A percentile compares a stretch with the other conserved stretches of the same genome.
These are phyloP conservation scores for Brassica napus DNA, from an alignment of 345 rosid genomes.

Conservation along the genomic window DNA sequence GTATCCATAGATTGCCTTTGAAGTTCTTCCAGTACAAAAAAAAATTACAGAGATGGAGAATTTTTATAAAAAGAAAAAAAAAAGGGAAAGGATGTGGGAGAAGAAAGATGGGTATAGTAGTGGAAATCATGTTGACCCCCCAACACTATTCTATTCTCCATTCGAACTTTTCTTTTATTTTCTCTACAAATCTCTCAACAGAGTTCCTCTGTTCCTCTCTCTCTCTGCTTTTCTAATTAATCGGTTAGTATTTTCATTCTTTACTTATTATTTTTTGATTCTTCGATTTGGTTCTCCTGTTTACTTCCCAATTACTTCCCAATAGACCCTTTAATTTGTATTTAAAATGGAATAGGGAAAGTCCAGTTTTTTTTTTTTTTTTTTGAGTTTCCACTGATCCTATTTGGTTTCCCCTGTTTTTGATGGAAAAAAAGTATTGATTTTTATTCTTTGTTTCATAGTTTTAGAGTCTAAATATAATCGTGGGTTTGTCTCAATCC, in stretches of 20 bases:
- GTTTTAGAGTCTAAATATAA: slow-evolving; percentile 1
- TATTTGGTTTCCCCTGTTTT: not conserved
- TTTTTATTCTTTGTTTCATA: slow-evolving; percentile 12
- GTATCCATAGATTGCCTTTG: not conserved
- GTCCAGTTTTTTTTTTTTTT: not conserved
- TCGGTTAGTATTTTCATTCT: not conserved
- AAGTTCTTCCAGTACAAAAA: too few species aligned
- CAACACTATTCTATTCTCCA: slow-evolving; percentile 18
- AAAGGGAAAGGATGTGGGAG: not conserved
- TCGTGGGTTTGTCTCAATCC: slow-evolving; percentile 17
- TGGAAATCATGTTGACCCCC: slow-evolving; percentile 61
- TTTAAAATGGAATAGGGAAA: not conserved
- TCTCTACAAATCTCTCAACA: slow-evolving; percentile 9
- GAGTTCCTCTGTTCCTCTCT: not conserved
- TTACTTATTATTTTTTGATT: too few species aligned
- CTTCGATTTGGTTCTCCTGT: not conserved
- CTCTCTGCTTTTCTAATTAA: not conserved
- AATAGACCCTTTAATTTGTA: too few species aligned
- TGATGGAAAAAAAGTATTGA: not conserved
- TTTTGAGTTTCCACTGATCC: not conserved
- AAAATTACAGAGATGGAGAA: slow-evolving; percentile 2
- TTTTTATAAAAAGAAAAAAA: not conserved
- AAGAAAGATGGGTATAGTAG: slow-evolving; percentile 35
- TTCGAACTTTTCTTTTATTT: not conserved
- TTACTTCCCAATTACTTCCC: not conserved